Evolutionary conservation across 352 stramenopile species (phyloP).

Genomic region (Elongisporangium prolatum): DNA sequence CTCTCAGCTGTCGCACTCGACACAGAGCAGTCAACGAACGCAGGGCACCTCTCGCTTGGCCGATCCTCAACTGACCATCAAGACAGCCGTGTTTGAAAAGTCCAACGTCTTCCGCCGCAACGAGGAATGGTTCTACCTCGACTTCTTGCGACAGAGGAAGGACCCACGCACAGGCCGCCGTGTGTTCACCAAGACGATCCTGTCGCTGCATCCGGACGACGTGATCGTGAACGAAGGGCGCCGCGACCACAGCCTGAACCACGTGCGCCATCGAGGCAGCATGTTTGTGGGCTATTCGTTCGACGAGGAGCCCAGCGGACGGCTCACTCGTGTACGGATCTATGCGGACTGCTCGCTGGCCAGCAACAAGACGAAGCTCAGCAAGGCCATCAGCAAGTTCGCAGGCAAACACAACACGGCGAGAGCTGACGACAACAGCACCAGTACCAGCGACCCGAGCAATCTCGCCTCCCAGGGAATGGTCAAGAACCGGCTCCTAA

Average conservation of each 20-base stretch:
- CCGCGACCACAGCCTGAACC: slow-evolving; percentile 13
- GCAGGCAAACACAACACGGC: slow-evolving; percentile 14
- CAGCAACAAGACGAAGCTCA: slow-evolving; percentile 10
- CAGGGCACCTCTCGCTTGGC: too few relatives aligned
- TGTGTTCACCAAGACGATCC: slow-evolving; percentile 30
- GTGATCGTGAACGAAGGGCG: slow-evolving; percentile 34
- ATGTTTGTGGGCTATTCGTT: slow-evolving; percentile 28
- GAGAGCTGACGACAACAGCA: slow-evolving; percentile 9
- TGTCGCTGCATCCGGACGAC: slow-evolving; percentile 34
- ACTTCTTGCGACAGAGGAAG: slow-evolving; percentile 17
- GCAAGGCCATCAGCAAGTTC: slow-evolving; percentile 13
- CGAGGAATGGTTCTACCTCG: slow-evolving; percentile 49
- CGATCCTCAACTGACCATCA: slow-evolving; percentile 20
- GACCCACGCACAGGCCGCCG: not conserved
- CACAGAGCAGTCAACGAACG: slow-evolving; percentile 2
- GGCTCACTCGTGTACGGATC: not conserved
- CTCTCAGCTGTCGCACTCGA: not conserved
- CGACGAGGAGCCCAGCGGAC: slow-evolving; percentile 7
- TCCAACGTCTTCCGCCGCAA: slow-evolving; percentile 35
- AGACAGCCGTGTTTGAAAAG: slow-evolving; percentile 44
- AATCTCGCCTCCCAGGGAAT: slow-evolving; percentile 9
- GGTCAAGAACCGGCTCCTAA: slow-evolving; percentile 20
- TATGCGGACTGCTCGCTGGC: not conserved
- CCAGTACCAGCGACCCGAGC: not conserved
- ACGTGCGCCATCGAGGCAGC: slow-evolving; percentile 19